phyloP scores from a whole-genome alignment of 352 stramenopile genomes.

The Phytophthora crassamura region DNA sequence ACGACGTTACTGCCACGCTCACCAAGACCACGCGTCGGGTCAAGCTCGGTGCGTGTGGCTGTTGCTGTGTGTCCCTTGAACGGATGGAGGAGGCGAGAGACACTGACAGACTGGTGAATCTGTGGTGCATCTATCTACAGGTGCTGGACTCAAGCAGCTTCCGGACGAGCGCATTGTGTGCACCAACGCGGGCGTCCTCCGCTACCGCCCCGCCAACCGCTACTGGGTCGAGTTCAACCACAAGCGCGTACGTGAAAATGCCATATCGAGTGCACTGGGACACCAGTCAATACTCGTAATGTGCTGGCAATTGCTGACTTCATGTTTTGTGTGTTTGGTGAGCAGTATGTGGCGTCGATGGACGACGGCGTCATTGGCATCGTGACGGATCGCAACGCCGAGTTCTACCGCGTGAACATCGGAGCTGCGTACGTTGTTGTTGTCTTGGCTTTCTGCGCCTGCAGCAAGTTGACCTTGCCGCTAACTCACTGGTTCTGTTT shows the following conservation, averaged over 20 bases:
- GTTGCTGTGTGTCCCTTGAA: no score
- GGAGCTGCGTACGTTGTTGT: slow-evolving; percentile 84
- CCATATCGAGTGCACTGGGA: neutral
- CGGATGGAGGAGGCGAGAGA: no score
- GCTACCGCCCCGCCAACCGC: slow-evolving; percentile 86
- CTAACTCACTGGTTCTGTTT: slow-evolving; percentile 9
- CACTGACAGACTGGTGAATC: slow-evolving; percentile 8
- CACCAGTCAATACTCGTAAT: neutral
- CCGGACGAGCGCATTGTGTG: slow-evolving; percentile 66
- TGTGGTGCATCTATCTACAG: slow-evolving; percentile 16
- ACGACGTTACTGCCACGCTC: slow-evolving; percentile 81
- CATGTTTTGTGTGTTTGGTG: slow-evolving; percentile 10
- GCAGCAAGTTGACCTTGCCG: neutral
- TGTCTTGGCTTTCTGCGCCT: neutral
- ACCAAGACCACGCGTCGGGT: slow-evolving; percentile 76
- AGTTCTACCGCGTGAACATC: slow-evolving; percentile 97
- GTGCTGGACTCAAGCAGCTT: slow-evolving; percentile 67
- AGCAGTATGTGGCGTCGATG: slow-evolving; percentile 74
- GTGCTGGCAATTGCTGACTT: slow-evolving; percentile 5
- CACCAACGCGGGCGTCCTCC: slow-evolving; percentile 85
- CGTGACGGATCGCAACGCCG: slow-evolving; percentile 93
- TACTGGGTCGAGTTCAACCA: slow-evolving; percentile 92
- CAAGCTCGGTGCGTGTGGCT: slow-evolving; percentile 57
- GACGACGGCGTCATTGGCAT: slow-evolving; percentile 95
- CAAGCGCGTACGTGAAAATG: slow-evolving; percentile 67